phyloP scores from a whole-genome alignment of 2,329 filamentous ascomycete species.

The Phyllosticta citribraziliensis region DNA sequence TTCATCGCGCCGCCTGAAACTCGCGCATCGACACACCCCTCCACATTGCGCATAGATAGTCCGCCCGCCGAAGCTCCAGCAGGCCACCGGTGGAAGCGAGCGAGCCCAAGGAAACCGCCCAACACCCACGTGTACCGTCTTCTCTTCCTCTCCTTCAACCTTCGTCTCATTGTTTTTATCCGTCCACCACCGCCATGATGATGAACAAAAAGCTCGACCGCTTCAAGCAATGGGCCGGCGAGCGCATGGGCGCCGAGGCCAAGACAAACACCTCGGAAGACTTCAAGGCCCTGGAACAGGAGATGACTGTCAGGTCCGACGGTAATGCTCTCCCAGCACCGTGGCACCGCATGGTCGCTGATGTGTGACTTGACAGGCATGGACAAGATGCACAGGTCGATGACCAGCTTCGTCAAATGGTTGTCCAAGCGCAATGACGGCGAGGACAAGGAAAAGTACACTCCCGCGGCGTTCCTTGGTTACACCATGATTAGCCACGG shows the following conservation, averaged over 20 bases:
- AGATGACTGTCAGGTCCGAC: constrained; percentile 83
- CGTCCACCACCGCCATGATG: constrained; percentile 30
- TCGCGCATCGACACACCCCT: neutral
- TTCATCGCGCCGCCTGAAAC: neutral
- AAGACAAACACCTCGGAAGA: constrained; percentile 82
- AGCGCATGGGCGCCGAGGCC: constrained; percentile 87
- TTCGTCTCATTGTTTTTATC: neutral
- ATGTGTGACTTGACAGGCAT: constrained; percentile 51
- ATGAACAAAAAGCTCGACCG: constrained; percentile 85
- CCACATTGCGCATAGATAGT: neutral
- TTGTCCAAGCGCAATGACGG: constrained; percentile 73
- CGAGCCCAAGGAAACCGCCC: neutral
- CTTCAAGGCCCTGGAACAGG: constrained; percentile 79
- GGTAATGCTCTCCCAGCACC: constrained; percentile 43
- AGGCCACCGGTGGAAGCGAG: neutral
- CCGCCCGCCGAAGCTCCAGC: neutral
- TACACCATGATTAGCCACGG: constrained; percentile 80
- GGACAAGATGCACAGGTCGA: constrained; percentile 79
- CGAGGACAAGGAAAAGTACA: constrained; percentile 78
- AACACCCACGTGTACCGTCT: neutral
- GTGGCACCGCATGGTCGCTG: constrained; percentile 2
- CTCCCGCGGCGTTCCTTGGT: constrained; percentile 71
- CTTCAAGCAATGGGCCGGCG: constrained; percentile 95
- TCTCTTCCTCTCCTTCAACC: neutral
- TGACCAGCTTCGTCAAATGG: constrained; percentile 79